Evolutionary conservation across 2,329 filamentous ascomycete genomes (phyloP).

Genomic region (Ascochyta viciae-villosae): DNA sequence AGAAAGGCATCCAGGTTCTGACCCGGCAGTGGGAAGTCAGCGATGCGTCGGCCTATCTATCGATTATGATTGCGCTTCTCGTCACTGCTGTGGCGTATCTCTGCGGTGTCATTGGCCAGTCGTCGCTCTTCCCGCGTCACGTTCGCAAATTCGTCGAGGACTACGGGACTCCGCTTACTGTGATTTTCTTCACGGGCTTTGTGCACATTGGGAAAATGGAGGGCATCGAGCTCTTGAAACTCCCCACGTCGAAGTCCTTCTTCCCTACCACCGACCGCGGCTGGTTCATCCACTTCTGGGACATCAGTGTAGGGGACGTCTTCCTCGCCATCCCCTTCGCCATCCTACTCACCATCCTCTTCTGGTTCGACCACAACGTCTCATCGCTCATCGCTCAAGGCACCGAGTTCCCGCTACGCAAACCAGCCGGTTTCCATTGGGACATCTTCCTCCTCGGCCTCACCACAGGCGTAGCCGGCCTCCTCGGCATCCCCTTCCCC

Average conservation of each 20-base stretch:
- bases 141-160: constrained; percentile 86
- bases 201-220: constrained; percentile 85
- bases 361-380: constrained; percentile 87
- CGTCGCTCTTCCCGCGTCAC: constrained; percentile 75
- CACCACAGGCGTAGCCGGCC: constrained; percentile 62
- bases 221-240: constrained; percentile 69
- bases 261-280: constrained; percentile 74
- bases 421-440: constrained; percentile 68
- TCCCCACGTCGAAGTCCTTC: constrained; percentile 81
- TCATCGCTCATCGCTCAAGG: constrained; percentile 64
- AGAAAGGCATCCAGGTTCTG: constrained; percentile 88
- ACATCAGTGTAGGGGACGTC: constrained; percentile 73
- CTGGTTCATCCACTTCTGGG: constrained; percentile 86
- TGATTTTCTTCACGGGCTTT: constrained; percentile 87
- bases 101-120: constrained; percentile 73
- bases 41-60: constrained; percentile 75
- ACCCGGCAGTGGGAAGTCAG: constrained; percentile 71
- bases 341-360: constrained; percentile 79
- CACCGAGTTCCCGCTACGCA: constrained; percentile 62
- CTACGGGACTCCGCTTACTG: constrained; percentile 74
- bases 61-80: constrained; percentile 76
- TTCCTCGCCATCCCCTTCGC: constrained; percentile 91
- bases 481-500: constrained; percentile 64
- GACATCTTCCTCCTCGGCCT: constrained; percentile 65
- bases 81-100: constrained; percentile 80